Conservation (phyloP, 23 red algal species). For the Chondrus crispus region DNA sequence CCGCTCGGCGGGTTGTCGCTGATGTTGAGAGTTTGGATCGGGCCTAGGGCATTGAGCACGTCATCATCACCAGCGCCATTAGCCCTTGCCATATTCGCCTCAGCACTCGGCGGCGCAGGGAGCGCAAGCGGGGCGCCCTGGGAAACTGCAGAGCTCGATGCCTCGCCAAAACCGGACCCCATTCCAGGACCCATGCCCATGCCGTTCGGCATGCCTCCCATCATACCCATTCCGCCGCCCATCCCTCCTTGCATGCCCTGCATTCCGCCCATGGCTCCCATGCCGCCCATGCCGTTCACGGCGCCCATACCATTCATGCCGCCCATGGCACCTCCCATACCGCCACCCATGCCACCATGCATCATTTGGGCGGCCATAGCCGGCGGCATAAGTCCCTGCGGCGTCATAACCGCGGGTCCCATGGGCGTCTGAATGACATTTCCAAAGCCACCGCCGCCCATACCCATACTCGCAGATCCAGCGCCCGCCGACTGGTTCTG, state of each 20-base stretch:
- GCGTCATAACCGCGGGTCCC: conserved; percentile 75
- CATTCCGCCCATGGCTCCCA: conserved; percentile 33
- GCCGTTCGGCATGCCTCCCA: background rate
- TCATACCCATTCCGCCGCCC: conserved; percentile 2
- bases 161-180: background rate
- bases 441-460: conserved; percentile 44
- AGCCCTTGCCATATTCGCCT: background rate
- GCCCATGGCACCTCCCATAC: conserved; percentile 48
- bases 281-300: conserved; percentile 53
- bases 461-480: background rate
- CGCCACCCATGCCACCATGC: conserved; percentile 42
- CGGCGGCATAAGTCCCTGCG: conserved; percentile 64
- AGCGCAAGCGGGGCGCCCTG: conserved; percentile 33
- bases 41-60: conserved; percentile 49
- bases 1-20: conserved; percentile 38
- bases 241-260: conserved; percentile 44
- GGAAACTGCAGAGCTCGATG: background rate
- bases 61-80: conserved; percentile 34
- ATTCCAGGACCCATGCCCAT: conserved; percentile 30
- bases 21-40: conserved; percentile 63
- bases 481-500: conserved; percentile 27
- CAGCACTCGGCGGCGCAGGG: conserved; percentile 34
- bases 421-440: conserved; percentile 72
- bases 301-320: conserved; percentile 36
- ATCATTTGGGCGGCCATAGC: conserved; percentile 82